phyloP scores from a whole-genome alignment of 805 yeast genomes.

The Dipodascopsis uninucleata region DNA sequence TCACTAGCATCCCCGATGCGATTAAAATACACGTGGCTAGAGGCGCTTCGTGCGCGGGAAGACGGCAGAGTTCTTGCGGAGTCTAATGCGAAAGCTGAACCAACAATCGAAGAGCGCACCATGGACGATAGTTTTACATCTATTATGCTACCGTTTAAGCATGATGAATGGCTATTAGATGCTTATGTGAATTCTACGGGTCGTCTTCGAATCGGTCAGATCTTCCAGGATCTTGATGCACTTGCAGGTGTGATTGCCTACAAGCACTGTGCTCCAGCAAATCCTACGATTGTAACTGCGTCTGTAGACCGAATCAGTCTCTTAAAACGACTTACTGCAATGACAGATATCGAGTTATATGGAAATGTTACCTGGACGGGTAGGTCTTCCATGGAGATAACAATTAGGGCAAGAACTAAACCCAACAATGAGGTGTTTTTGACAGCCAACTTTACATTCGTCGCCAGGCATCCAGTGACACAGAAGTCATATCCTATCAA shows the following conservation, averaged over 20 bases:
- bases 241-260: constrained; percentile 92
- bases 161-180: constrained; percentile 77
- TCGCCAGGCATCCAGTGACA: constrained; percentile 91
- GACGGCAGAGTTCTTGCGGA: constrained; percentile 60
- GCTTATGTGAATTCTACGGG: constrained; percentile 87
- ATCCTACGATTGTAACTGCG: constrained; percentile 93
- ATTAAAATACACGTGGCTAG: constrained; percentile 73
- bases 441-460: constrained; percentile 91
- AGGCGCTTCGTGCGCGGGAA: constrained; percentile 71
- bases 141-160: constrained; percentile 67
- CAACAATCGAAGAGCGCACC: constrained; percentile 67
- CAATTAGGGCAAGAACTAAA: constrained; percentile 81
- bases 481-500: constrained; percentile 86
- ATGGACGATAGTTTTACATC: constrained; percentile 60
- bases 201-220: constrained; percentile 81
- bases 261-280: constrained; percentile 90
- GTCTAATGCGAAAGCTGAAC: constrained; percentile 41
- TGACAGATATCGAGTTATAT: constrained; percentile 68
- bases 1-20: constrained; percentile 39
- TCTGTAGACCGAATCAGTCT: constrained; percentile 88
- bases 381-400: constrained; percentile 89
- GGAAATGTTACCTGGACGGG: constrained; percentile 97
- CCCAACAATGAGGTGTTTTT: constrained; percentile 68
- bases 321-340: constrained; percentile 77
- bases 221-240: constrained; percentile 91